Conservation (phyloP, 75 land plant genomes). For the Pseudotsuga menziesii region DNA sequence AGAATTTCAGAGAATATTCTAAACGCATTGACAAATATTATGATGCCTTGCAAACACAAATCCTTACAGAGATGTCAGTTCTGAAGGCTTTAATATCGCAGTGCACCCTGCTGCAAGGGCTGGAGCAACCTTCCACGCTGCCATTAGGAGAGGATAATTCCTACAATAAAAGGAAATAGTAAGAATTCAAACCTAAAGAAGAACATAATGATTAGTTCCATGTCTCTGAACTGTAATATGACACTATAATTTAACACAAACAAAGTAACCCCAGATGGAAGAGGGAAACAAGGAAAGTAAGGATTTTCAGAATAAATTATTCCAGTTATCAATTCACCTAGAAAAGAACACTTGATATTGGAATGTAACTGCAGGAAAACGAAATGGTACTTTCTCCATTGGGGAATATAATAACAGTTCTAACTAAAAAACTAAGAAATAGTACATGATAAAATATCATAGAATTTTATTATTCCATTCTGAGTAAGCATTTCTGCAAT, state of each 20-base stretch:
- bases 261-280: neutral
- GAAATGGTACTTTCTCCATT: neutral
- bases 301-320: neutral
- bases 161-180: slow-evolving; percentile 30
- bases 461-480: neutral
- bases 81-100: slow-evolving; percentile 96
- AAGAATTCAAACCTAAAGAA: neutral
- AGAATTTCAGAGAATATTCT: slow-evolving; percentile 2
- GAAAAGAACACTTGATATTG: neutral
- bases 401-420: neutral
- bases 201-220: neutral
- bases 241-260: no score
- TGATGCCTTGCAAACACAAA: neutral
- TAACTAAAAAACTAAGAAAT: neutral
- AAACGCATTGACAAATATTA: neutral
- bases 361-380: no score
- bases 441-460: neutral
- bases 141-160: slow-evolving; percentile 99
- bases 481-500: neutral
- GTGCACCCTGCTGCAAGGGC: slow-evolving; percentile 98
- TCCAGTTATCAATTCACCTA: neutral
- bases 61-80: slow-evolving; percentile 90
- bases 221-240: neutral
- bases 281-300: neutral
- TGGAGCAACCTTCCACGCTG: slow-evolving; percentile 98